Conservation (phyloP, 139 green algal species). For the Tetradesmus lagerheimii region DNA sequence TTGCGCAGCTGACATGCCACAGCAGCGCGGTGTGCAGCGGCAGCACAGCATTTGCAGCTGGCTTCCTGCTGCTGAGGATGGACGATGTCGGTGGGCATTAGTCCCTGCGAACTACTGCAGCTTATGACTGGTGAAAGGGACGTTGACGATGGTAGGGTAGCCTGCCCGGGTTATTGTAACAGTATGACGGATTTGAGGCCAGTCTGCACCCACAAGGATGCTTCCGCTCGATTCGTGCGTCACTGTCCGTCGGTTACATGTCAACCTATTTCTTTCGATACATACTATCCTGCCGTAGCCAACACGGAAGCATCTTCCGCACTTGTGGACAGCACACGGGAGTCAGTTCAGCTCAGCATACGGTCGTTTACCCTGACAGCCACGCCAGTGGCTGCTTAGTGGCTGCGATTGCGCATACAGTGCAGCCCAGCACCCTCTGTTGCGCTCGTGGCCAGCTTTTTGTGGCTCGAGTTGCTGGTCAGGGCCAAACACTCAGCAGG, state of each 20-base stretch:
- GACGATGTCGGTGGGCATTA: neutral
- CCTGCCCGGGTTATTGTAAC: neutral
- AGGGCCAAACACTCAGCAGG: neutral
- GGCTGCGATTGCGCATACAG: neutral
- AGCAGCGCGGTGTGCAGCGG: no score
- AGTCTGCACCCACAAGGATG: neutral
- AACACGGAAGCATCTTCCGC: neutral
- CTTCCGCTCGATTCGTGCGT: neutral
- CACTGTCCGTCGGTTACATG: no score
- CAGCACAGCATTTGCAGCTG: neutral
- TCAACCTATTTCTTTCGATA: neutral
- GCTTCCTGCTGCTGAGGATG: neutral
- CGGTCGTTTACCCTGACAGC: neutral
- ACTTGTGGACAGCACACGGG: neutral
- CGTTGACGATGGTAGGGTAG: neutral
- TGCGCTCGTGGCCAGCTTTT: neutral
- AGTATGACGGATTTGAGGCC: neutral
- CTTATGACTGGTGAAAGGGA: neutral
- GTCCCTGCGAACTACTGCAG: neutral
- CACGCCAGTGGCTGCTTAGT: neutral
- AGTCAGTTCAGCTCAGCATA: neutral
- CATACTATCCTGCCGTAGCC: neutral
- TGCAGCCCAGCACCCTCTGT: neutral
- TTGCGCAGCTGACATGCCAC: neutral
- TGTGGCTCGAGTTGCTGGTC: neutral